These are phyloP conservation scores for Colletotrichum caudatum DNA, from an alignment of 2,329 filamentous ascomycete genomes.

Conservation along the genomic window DNA sequence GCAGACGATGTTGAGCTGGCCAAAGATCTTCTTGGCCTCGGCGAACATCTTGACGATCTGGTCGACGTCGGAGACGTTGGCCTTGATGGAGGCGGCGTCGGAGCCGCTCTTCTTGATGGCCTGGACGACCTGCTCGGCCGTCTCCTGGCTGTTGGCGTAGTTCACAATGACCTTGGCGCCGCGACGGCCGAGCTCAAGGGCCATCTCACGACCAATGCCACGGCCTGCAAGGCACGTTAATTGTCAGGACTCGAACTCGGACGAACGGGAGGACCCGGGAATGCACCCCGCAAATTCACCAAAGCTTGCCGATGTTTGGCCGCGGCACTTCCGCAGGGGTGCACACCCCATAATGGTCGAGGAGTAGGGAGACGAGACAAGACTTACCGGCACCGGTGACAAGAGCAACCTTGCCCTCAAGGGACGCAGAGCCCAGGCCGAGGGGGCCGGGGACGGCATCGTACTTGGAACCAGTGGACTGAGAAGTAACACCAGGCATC, in stretches of 20 bases:
- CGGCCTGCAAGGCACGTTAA: slow-evolving; percentile 54
- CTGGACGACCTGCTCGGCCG: slow-evolving; percentile 66
- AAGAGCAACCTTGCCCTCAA: slow-evolving; percentile 87
- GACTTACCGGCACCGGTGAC: slow-evolving; percentile 73
- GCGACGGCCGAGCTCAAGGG: slow-evolving; percentile 66
- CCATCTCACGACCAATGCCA: slow-evolving; percentile 71
- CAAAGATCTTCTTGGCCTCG: slow-evolving; percentile 71
- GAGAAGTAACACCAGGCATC: slow-evolving; percentile 50
- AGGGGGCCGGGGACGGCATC: slow-evolving; percentile 55
- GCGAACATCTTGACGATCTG: slow-evolving; percentile 74
- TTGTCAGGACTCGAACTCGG: slow-evolving; percentile 16
- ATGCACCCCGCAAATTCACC: not conserved
- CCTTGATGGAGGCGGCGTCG: slow-evolving; percentile 73
- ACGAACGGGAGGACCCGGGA: slow-evolving; percentile 24
- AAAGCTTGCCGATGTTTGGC: slow-evolving; percentile 2
- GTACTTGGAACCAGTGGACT: slow-evolving; percentile 48
- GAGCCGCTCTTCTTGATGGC: slow-evolving; percentile 67
- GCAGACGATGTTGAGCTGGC: slow-evolving; percentile 76
- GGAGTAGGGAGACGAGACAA: not conserved
- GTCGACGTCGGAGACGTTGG: slow-evolving; percentile 74
- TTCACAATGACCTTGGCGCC: slow-evolving; percentile 70
- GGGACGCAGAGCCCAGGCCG: slow-evolving; percentile 63
- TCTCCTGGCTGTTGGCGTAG: slow-evolving; percentile 68
- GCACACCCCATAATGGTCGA: not conserved
- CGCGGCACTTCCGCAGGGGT: not conserved